These are phyloP conservation scores for Pleurozium schreberi DNA, from an alignment of 225 moss, liverwort and hornwort genomes.

Conservation along the genomic window DNA sequence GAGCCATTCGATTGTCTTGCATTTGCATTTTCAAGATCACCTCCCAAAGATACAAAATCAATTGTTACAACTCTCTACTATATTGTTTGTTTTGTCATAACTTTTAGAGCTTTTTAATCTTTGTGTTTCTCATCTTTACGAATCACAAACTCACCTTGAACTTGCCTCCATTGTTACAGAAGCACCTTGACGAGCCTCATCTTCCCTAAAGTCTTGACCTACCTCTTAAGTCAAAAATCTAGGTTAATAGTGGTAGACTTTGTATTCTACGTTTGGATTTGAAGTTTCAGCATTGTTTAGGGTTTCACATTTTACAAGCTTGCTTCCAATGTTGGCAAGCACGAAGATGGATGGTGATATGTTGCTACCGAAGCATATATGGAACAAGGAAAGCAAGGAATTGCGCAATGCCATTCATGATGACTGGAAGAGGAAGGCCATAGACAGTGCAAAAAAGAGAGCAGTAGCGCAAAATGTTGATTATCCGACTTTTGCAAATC, in stretches of 20 bases:
- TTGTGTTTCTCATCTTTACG: rapidly evolving
- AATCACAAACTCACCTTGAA: rapidly evolving
- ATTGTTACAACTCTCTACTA: not conserved
- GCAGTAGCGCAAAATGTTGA: conserved; percentile 84
- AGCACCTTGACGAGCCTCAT: not conserved
- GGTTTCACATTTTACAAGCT: not conserved
- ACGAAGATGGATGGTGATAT: not conserved
- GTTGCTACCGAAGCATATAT: not conserved
- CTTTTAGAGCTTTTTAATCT: too few species aligned
- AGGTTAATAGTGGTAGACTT: not conserved
- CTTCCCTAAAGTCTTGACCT: not conserved
- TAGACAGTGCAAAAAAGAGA: conserved; percentile 69
- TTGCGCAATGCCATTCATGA: conserved; percentile 47
- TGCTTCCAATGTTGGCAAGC: not conserved
- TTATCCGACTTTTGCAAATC: conserved; percentile 81
- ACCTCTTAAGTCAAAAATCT: not conserved
- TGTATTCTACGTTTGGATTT: not conserved
- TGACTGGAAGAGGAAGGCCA: conserved; percentile 42
- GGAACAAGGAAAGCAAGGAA: conserved; percentile 59
- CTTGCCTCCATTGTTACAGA: not conserved
- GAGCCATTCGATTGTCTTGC: not conserved
- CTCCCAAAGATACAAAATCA: not conserved
- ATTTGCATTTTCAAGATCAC: not conserved
- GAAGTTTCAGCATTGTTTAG: not conserved
- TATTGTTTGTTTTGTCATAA: not conserved